A percentile compares a stretch with the other conserved stretches of the same genome.
phyloP scores from a whole-genome alignment of 1,139 yeast genomes.

The Lodderomyces theae region DNA sequence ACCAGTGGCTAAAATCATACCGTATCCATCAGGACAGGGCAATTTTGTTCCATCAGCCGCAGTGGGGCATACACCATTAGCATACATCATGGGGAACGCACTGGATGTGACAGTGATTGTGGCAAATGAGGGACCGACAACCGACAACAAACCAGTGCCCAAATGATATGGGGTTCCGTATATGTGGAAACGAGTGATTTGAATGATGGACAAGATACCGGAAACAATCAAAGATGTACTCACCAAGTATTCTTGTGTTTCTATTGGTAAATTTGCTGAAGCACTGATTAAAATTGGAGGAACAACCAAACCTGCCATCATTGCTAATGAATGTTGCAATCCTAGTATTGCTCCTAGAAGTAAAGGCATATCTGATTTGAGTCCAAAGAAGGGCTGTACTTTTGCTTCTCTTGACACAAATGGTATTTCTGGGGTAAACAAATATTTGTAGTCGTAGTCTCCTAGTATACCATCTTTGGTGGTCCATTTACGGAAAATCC shows the following conservation, averaged over 20 bases:
- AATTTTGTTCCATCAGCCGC: slow-evolving; percentile 60
- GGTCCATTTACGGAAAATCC: slow-evolving; percentile 46
- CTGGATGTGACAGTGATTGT: slow-evolving; percentile 76
- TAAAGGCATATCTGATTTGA: slow-evolving; percentile 76
- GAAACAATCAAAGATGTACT: slow-evolving; percentile 73
- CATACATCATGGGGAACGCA: slow-evolving; percentile 79
- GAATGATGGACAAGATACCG: slow-evolving; percentile 70
- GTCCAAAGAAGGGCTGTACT: slow-evolving; percentile 64
- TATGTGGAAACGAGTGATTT: slow-evolving; percentile 77
- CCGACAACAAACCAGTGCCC: slow-evolving; percentile 85
- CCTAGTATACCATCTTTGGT: slow-evolving; percentile 79
- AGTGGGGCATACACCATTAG: slow-evolving; percentile 62
- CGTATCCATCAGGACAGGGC: slow-evolving; percentile 88
- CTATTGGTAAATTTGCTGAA: slow-evolving; percentile 54
- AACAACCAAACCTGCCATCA: slow-evolving; percentile 92
- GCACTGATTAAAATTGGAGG: slow-evolving; percentile 73
- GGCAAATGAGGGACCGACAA: slow-evolving; percentile 87
- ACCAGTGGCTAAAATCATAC: slow-evolving; percentile 80
- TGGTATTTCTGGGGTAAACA: slow-evolving; percentile 77
- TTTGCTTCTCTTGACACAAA: slow-evolving; percentile 50
- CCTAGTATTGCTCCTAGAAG: slow-evolving; percentile 74
- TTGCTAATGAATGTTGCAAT: slow-evolving; percentile 81
- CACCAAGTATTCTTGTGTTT: slow-evolving; percentile 64
- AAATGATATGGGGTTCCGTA: slow-evolving; percentile 68
- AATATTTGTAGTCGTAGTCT: slow-evolving; percentile 73